phyloP scores from a whole-genome alignment of 225 moss, liverwort and hornwort genomes.

The Asterella californica region DNA sequence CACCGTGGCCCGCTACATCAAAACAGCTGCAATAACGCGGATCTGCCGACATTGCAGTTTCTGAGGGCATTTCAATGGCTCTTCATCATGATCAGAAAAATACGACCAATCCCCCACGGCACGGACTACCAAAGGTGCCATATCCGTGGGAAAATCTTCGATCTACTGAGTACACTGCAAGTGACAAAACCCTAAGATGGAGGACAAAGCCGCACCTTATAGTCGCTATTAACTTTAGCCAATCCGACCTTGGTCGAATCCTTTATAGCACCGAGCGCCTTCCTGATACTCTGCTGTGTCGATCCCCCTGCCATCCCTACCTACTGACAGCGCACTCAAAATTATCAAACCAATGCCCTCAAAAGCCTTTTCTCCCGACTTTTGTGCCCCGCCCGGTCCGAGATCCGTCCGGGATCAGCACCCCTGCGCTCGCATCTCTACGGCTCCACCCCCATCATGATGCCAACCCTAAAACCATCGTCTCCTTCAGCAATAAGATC shows the following conservation, averaged over 20 bases:
- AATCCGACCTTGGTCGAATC: conserved; percentile 98
- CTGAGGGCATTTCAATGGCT: not conserved
- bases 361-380: not conserved
- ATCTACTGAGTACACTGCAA: conserved; percentile 14
- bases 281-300: conserved; percentile 82
- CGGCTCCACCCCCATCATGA: conserved; percentile 48
- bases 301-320: conserved; percentile 77
- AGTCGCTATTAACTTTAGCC: conserved; percentile 97
- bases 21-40: not conserved
- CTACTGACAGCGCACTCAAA: conserved; percentile 21
- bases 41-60: conserved; percentile 5
- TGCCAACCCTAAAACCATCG: conserved; percentile 34
- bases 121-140: not conserved
- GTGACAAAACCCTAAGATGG: conserved; percentile 29
- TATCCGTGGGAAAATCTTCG: not conserved
- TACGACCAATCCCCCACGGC: not conserved
- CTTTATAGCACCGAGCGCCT: conserved; percentile 98
- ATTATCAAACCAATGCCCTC: conserved; percentile 15
- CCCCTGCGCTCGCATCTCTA: conserved; percentile 39
- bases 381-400: conserved; percentile 14
- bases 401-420: conserved; percentile 42
- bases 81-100: not conserved
- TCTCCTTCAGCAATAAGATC: conserved; percentile 19
- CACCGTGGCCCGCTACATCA: not conserved
- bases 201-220: conserved; percentile 53